Percentiles rank a stretch among this genome's conserved stretches.
These are phyloP conservation scores for Kalaharituber pfeilii DNA, from an alignment of 2,329 filamentous ascomycete species.

Conservation along the genomic window DNA sequence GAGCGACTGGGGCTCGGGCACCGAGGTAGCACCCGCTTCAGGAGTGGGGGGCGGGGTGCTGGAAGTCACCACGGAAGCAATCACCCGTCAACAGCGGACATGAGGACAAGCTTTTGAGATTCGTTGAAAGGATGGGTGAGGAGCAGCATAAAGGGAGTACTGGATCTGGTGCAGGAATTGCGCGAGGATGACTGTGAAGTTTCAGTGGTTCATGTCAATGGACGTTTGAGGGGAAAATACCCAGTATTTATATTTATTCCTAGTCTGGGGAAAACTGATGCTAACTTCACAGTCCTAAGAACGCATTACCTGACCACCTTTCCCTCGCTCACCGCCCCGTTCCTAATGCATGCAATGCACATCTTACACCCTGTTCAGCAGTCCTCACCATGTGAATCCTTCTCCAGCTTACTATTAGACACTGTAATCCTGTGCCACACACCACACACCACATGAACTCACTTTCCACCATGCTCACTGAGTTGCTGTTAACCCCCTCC, in stretches of 20 bases:
- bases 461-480: conserved; percentile 24
- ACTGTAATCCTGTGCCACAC: conserved; percentile 56
- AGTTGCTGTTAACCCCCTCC: neutral
- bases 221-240: conserved; percentile 48
- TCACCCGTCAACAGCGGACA: conserved; percentile 36
- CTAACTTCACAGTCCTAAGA: conserved; percentile 52
- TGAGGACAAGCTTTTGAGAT: no score
- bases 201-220: conserved; percentile 38
- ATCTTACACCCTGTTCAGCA: neutral
- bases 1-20: conserved; percentile 1
- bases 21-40: conserved; percentile 4
- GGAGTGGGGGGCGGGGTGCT: conserved; percentile 5
- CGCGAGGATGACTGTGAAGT: conserved; percentile 24
- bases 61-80: neutral
- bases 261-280: conserved; percentile 4
- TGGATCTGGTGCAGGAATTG: no score
- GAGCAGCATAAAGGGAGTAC: no score
- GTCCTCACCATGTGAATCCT: no score
- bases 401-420: conserved; percentile 37
- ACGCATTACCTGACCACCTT: conserved; percentile 56
- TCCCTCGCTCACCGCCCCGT: conserved; percentile 64
- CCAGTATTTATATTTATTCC: conserved; percentile 12
- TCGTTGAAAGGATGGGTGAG: no score
- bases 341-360: conserved; percentile 68
- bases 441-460: conserved; percentile 49